Base-by-base conservation (phyloP, 1,139 yeast species). In the Yamadazyma kanchanaburiensis region DNA sequence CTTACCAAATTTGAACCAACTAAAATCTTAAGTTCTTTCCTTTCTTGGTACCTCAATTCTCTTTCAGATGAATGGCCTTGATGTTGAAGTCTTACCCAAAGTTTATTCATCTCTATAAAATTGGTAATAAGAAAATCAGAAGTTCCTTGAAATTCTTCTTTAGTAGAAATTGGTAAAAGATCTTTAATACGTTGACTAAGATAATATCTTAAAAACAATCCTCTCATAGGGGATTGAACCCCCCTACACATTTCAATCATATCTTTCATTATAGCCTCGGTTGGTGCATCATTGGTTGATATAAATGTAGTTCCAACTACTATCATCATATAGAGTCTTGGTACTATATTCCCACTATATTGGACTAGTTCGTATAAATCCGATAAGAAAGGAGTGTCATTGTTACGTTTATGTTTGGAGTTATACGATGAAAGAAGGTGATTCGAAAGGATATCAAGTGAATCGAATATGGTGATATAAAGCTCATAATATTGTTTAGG, bases 181-280 rank as follows among this genome's bases (percentile, higher is more conserved):
- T 80, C 82, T 45, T 88, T 83, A 12, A 88, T 82, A 39, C 89
- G 69, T 53, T 91, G 97, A 4, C 91, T 79, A 27, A 91, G 64
- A 53, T 87, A 91, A 60, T 91, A 89, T 32, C 98, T 68, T 48
- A 94, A 63, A 54, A 91, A 91, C 38, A 91, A 63, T 1, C 98
- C 98, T 38, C 91, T 65, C 21, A 87, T 77, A 0, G 98, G 98
- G 51, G 87, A 94, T 57, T 91, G 98, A 2, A 89, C 95, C n/a
- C 97, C 98, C 25, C 95, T 74, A 42, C 95, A 83, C 98, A 91
- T 91, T 55, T 94, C 98, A 53, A 91, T 81, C 95, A 94, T 82
- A 53, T 91, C 98, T 53, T 84, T 86, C 79, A 91, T 76, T 34
- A 94, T 82, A 45, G 89, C 97, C 51, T 77, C 77, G 16, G 77